Evolutionary conservation across 2,329 filamentous ascomycete genomes (phyloP).

Genomic region (Colletotrichum karsti): DNA sequence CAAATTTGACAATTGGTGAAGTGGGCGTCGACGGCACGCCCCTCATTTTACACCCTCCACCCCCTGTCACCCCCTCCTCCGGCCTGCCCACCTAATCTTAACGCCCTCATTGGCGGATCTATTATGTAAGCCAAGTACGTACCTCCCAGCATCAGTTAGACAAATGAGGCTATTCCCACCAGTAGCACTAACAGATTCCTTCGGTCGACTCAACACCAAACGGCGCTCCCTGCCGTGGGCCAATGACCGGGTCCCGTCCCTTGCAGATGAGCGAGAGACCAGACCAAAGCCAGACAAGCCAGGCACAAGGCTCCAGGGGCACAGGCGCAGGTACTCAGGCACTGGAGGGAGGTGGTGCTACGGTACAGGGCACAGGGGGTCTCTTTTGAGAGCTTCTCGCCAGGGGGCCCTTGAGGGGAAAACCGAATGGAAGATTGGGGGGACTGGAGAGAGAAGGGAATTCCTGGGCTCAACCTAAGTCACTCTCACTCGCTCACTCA

Average conservation of each 20-base stretch:
- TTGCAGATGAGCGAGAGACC: slow-evolving; percentile 13
- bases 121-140: background rate
- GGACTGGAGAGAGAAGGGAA: too few species aligned
- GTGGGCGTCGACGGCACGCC: background rate
- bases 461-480: too few species aligned
- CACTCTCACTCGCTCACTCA: too few species aligned
- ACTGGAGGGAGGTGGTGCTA: background rate
- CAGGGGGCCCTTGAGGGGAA: background rate
- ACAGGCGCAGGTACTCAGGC: background rate
- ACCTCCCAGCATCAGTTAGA: background rate
- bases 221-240: background rate
- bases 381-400: slow-evolving; percentile 17
- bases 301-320: slow-evolving; percentile 15
- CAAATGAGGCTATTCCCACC: background rate
- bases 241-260: slow-evolving; percentile 18
- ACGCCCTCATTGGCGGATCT: background rate
- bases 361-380: slow-evolving; percentile 4
- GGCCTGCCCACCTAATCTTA: background rate
- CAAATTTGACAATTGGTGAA: slow-evolving; percentile 1
- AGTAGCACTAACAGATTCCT: background rate
- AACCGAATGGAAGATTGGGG: too few species aligned
- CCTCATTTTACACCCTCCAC: background rate
- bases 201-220: background rate
- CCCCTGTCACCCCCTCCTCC: background rate
- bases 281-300: slow-evolving; percentile 18